Evolutionary conservation across 371 early-diverging fungal genomes (phyloP).

Genomic region (Mucor saturninus): DNA sequence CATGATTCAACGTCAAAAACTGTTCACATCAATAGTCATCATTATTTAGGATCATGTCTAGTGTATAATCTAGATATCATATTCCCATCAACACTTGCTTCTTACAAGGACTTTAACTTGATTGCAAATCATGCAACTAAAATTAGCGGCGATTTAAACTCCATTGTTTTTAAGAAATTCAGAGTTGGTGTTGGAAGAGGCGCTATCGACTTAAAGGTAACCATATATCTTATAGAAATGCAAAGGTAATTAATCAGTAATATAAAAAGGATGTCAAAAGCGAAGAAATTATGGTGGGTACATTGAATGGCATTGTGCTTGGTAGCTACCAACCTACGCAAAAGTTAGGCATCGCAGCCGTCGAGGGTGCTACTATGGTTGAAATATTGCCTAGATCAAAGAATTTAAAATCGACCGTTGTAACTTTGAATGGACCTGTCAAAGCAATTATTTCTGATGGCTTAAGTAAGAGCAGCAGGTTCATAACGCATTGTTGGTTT

Average conservation of each 20-base stretch:
- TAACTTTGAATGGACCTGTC: constrained; percentile 20
- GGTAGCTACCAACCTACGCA: constrained; percentile 18
- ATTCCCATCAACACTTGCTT: constrained; percentile 6
- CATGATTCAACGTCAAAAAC: background rate
- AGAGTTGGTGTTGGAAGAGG: constrained; percentile 23
- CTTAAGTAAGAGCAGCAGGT: background rate
- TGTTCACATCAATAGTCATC: constrained; percentile 12
- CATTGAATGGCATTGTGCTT: constrained; percentile 20
- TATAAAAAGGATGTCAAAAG: background rate
- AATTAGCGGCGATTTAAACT: constrained; percentile 17
- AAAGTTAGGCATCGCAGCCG: constrained; percentile 2
- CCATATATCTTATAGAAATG: background rate
- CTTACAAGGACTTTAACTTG: constrained; percentile 6
- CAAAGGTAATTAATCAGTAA: background rate
- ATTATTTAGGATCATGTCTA: constrained; percentile 5
- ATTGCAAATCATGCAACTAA: constrained; percentile 6
- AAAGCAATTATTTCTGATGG: constrained; percentile 5
- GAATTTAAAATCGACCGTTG: constrained; percentile 12
- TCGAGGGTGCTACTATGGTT: constrained; percentile 21
- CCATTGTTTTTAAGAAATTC: constrained; percentile 9
- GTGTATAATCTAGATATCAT: constrained; percentile 14
- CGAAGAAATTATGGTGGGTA: background rate
- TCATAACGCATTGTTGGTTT: constrained; percentile 20
- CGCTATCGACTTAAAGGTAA: constrained; percentile 16
- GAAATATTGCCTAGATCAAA: constrained; percentile 15